A percentile compares a stretch with the other conserved stretches of the same genome.
Evolutionary conservation across 2,329 filamentous ascomycete genomes (phyloP).

Genomic region (Cytospora mali): DNA sequence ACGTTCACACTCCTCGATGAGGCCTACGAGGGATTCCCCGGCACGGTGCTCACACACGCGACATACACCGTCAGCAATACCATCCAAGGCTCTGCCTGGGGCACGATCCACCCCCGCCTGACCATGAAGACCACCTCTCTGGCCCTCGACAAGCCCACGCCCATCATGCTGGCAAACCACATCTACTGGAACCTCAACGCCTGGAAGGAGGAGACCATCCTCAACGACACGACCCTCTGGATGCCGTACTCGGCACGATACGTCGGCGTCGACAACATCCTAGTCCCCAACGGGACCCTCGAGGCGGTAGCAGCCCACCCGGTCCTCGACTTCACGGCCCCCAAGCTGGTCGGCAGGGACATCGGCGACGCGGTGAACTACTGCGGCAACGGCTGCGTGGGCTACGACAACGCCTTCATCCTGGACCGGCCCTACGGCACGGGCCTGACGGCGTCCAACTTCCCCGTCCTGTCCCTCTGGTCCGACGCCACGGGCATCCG

Average conservation of each 20-base stretch:
- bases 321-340: slow-evolving; percentile 20
- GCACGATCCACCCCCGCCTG: slow-evolving; percentile 12
- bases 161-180: slow-evolving; percentile 25
- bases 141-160: slow-evolving; percentile 21
- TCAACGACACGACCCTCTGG: slow-evolving; percentile 23
- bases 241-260: slow-evolving; percentile 21
- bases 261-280: slow-evolving; percentile 20
- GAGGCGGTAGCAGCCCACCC: slow-evolving; percentile 15
- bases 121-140: slow-evolving; percentile 24
- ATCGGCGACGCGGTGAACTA: slow-evolving; percentile 10
- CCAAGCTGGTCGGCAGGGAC: slow-evolving; percentile 17
- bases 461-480: slow-evolving; percentile 21
- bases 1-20: slow-evolving; percentile 18
- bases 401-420: slow-evolving; percentile 24
- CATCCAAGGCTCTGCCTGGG: slow-evolving; percentile 19
- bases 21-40: slow-evolving; percentile 18
- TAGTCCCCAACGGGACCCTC: slow-evolving; percentile 21
- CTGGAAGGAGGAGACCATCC: slow-evolving; percentile 17
- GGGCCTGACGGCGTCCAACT: slow-evolving; percentile 14
- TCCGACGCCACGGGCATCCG: slow-evolving; percentile 22
- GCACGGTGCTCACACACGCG: slow-evolving; percentile 18
- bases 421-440: slow-evolving; percentile 15
- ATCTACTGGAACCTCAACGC: slow-evolving; percentile 27
- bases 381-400: slow-evolving; percentile 15
- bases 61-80: slow-evolving; percentile 22